Evolutionary conservation across 192 early-diverging fungal species (phyloP), one percentile per base, ranked within the genome.

Genomic region (Thamnidium elegans): DNA sequence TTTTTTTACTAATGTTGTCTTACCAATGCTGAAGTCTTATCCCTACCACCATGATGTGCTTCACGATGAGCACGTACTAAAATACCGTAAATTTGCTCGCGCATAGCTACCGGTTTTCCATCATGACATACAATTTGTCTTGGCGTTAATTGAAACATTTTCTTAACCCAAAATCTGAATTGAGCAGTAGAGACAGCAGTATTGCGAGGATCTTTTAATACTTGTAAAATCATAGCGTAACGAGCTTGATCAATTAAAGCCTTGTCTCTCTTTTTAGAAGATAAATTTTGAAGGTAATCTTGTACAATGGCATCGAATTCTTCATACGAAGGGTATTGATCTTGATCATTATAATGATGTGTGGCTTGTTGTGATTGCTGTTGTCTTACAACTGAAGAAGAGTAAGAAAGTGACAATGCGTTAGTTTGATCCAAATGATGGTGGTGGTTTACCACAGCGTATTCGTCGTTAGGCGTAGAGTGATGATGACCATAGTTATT

Each of bases 151-250:
- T 74, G 71, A 60, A 81, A 81, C 79, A 81, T 81, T 32, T 81
- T 81, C 47, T 81, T 81, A 5, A 77, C 79, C 79, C 79, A 81
- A 55, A 81, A 81, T 13, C 79, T 67, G 54, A 81, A 81, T 52
- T 81, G 79, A 1, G 79, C 79, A 2, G 79, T 81, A 11, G 79
- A 81, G 26, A 81, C 68, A 15, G 77, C 72, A 34, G 79, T 81
- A 21, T 81, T 81, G 32, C 72, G 68, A 17, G 79, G 79, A 51
- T 78, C 73, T 36, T 75, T 75, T 2, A 81, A 64, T 1, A 81
- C 79, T 70, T 78, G 77, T 14, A 81, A 69, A 31, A 81, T 81
- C 70, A 78, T 69, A 66, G 71, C 66, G 34, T 81, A 81, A 50
- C 77, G 74, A 15, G 68, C 63, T 43, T 78, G 73, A 42, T 77